These are phyloP conservation scores for Plectosphaerella plurivora DNA, from an alignment of 2,329 filamentous ascomycete genomes.

Conservation along the genomic window DNA sequence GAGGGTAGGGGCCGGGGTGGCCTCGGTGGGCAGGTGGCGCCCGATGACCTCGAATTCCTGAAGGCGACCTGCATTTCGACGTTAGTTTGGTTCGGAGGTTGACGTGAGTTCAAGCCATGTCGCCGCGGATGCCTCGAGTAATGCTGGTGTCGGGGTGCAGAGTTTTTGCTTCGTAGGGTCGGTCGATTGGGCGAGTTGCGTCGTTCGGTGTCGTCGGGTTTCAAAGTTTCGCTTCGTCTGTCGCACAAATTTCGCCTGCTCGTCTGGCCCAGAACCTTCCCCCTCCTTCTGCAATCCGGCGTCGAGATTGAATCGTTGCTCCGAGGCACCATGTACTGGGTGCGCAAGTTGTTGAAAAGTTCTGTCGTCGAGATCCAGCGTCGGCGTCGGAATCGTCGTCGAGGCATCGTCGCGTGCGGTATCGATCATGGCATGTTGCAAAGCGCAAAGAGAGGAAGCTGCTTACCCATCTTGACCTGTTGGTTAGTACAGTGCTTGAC, in stretches of 20 bases:
- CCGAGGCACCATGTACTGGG: too few species aligned
- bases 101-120: constrained; percentile 13
- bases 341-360: not conserved
- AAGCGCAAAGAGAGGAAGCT: constrained; percentile 13
- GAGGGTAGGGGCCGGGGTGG: constrained; percentile 94
- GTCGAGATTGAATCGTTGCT: too few species aligned
- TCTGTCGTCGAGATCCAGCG: constrained; percentile 10
- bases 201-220: not conserved
- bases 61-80: constrained; percentile 75
- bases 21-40: constrained; percentile 96
- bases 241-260: too few species aligned
- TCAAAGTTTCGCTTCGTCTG: too few species aligned
- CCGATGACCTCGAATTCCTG: constrained; percentile 99
- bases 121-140: not conserved
- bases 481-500: constrained; percentile 28
- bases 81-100: constrained; percentile 20
- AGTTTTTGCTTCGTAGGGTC: not conserved
- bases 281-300: too few species aligned
- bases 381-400: not conserved
- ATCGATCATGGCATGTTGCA: not conserved
- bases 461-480: constrained; percentile 56
- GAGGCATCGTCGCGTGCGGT: not conserved
- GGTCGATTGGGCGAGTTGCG: not conserved
- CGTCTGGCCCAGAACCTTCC: too few species aligned
- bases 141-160: not conserved